phyloP scores from a whole-genome alignment of 148 eudicot species.

The Chenopodium formosanum region DNA sequence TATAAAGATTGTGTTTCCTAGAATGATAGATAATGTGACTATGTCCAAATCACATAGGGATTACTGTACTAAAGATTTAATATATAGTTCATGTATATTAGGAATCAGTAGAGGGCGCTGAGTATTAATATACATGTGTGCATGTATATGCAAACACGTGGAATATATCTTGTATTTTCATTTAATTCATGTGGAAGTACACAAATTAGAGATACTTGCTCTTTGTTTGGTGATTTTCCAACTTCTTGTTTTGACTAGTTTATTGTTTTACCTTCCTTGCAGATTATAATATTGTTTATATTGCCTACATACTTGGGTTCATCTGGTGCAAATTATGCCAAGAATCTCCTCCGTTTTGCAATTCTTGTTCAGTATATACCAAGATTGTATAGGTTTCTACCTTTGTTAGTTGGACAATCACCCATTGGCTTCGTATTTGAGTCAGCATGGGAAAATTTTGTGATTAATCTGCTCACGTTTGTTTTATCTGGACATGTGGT shows the following conservation, averaged over 20 bases:
- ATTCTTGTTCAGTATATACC: constrained; percentile 76
- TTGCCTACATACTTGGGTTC: constrained; percentile 40
- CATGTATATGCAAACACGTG: not conserved
- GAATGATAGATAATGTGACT: not conserved
- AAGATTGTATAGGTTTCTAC: constrained; percentile 60
- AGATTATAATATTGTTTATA: constrained; percentile 56
- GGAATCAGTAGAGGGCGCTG: not conserved
- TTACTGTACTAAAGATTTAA: not conserved
- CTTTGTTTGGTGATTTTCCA: not conserved
- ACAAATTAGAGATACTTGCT: not conserved
- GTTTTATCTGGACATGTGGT: constrained; percentile 73
- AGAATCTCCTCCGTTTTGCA: constrained; percentile 61
- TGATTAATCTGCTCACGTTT: constrained; percentile 75
- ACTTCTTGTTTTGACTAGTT: constrained; percentile 8
- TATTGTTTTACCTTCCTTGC: constrained; percentile 27
- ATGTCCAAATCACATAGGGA: not conserved
- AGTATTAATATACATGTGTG: not conserved
- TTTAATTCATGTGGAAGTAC: too few species aligned
- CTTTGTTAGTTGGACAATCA: constrained; percentile 63
- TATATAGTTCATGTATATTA: not conserved
- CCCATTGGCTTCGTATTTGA: constrained; percentile 69
- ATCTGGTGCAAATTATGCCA: constrained; percentile 65
- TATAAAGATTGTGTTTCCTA: not conserved
- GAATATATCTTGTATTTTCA: too few species aligned
- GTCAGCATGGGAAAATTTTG: constrained; percentile 77